phyloP scores from a whole-genome alignment of 495 filamentous ascomycete species.

The Opeltia flavorubescens region DNA sequence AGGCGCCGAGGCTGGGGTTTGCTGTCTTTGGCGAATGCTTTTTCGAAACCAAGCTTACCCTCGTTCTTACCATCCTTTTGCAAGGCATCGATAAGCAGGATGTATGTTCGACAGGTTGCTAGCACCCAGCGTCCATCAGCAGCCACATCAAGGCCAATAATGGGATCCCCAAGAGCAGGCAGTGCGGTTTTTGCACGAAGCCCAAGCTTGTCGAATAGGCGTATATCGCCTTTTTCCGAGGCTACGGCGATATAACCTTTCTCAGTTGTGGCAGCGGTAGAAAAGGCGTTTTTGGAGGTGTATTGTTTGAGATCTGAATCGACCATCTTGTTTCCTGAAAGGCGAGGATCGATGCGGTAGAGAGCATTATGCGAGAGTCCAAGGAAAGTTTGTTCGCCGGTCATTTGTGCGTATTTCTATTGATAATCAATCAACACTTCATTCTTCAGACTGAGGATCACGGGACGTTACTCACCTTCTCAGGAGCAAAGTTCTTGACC shows the following conservation, averaged over 20 bases:
- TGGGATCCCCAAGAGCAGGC: slow-evolving; percentile 86
- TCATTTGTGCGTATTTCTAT: slow-evolving; percentile 96
- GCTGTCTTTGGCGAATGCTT: slow-evolving; percentile 75
- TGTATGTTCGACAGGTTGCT: slow-evolving; percentile 86
- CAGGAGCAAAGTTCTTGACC: slow-evolving; percentile 78
- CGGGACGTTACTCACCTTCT: slow-evolving; percentile 42
- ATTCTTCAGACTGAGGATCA: no score
- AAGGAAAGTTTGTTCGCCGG: slow-evolving; percentile 83
- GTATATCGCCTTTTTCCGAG: slow-evolving; percentile 93
- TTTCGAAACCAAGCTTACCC: slow-evolving; percentile 95
- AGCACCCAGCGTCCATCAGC: slow-evolving; percentile 93
- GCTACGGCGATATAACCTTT: slow-evolving; percentile 95
- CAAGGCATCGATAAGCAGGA: slow-evolving; percentile 79
- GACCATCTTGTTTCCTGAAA: slow-evolving; percentile 83
- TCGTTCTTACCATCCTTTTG: slow-evolving; percentile 93
- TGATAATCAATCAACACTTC: slow-evolving; percentile 9
- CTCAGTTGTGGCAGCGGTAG: slow-evolving; percentile 80
- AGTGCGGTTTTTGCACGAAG: slow-evolving; percentile 97
- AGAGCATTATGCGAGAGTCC: slow-evolving; percentile 84
- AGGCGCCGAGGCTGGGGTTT: slow-evolving; percentile 92
- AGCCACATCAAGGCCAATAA: slow-evolving; percentile 86
- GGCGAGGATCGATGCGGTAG: slow-evolving; percentile 85
- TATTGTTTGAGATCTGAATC: slow-evolving; percentile 91
- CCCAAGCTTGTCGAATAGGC: slow-evolving; percentile 88
- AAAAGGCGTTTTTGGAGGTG: slow-evolving; percentile 91